Percentiles rank a stretch among this genome's conserved stretches.
Evolutionary conservation across 179 eudicot genomes (phyloP).

Genomic region (Silene noctiflora): DNA sequence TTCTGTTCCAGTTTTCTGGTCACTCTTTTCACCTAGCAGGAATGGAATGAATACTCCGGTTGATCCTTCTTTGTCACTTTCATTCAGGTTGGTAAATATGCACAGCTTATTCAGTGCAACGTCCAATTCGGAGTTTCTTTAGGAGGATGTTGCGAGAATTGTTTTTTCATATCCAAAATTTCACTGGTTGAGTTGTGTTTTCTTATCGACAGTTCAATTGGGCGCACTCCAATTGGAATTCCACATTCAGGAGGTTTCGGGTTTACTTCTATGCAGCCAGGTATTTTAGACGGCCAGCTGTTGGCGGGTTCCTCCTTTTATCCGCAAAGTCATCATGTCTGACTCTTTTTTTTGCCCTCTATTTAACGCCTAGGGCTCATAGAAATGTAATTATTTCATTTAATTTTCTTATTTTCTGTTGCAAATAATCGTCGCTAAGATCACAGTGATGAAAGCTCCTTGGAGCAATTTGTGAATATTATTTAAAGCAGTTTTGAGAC

Average conservation of each 20-base stretch:
- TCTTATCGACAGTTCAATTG: constrained; percentile 34
- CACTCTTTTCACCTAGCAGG: constrained; percentile 66
- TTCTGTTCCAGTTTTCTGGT: constrained; percentile 72
- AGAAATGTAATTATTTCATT: constrained; percentile 32
- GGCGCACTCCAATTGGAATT: constrained; percentile 42
- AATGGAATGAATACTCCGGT: constrained; percentile 46
- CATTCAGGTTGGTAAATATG: constrained; percentile 59
- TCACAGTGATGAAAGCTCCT: constrained; percentile 22
- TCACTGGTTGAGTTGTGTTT: background rate
- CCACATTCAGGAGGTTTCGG: constrained; percentile 58
- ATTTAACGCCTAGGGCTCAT: constrained; percentile 22
- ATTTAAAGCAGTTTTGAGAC: constrained; percentile 15
- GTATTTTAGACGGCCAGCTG: constrained; percentile 49
- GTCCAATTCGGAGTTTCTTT: background rate
- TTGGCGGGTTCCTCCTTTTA: constrained; percentile 58
- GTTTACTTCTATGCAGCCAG: constrained; percentile 47
- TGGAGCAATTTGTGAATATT: constrained; percentile 29
- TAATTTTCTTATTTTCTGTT: constrained; percentile 15
- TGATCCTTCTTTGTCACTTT: constrained; percentile 64
- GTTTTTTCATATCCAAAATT: background rate
- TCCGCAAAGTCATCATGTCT: constrained; percentile 54
- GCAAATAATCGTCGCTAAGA: constrained; percentile 11
- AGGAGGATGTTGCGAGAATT: no score
- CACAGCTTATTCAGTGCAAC: background rate
- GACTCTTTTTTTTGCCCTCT: constrained; percentile 2